These are phyloP conservation scores for Neoarthrinium moseri DNA, from an alignment of 2,329 filamentous ascomycete species.

Conservation along the genomic window DNA sequence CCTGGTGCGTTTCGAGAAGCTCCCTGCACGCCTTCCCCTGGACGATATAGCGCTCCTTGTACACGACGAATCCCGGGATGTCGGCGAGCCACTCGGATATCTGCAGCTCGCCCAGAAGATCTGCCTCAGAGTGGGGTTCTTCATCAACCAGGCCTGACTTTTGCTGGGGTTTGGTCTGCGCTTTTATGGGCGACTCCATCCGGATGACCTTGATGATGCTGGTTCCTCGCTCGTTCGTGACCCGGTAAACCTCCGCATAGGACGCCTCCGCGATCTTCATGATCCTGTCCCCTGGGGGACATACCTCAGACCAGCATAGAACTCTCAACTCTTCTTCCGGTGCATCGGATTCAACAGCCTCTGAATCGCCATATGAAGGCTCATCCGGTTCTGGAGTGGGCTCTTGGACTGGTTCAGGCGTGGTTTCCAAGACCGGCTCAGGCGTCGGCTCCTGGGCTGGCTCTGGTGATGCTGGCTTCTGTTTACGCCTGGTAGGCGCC, in stretches of 20 bases:
- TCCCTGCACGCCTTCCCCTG: constrained; percentile 52
- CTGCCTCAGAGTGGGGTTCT: constrained; percentile 52
- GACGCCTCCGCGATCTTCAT: constrained; percentile 67
- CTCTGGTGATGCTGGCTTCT: too few species aligned
- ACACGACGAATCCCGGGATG: constrained; percentile 63
- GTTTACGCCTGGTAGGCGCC: background rate
- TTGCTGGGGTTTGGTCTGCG: constrained; percentile 56
- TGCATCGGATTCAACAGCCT: constrained; percentile 9
- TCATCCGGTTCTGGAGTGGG: constrained; percentile 11
- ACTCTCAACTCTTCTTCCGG: constrained; percentile 34
- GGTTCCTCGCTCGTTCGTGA: constrained; percentile 57
- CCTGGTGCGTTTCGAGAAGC: constrained; percentile 59
- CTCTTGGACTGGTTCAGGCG: constrained; percentile 11
- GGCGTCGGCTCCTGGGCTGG: too few species aligned
- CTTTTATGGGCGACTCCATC: constrained; percentile 55
- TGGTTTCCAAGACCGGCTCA: constrained; percentile 5
- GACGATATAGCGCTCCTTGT: constrained; percentile 63
- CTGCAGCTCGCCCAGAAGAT: constrained; percentile 57
- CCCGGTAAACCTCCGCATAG: constrained; percentile 64
- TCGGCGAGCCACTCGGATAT: constrained; percentile 65
- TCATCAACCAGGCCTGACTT: constrained; percentile 56
- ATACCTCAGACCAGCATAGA: constrained; percentile 58
- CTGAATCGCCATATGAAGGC: constrained; percentile 5
- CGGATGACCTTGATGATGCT: constrained; percentile 67
- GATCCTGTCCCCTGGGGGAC: constrained; percentile 50